Base-by-base conservation (phyloP, 352 stramenopile species). In the Phytophthora pini region DNA sequence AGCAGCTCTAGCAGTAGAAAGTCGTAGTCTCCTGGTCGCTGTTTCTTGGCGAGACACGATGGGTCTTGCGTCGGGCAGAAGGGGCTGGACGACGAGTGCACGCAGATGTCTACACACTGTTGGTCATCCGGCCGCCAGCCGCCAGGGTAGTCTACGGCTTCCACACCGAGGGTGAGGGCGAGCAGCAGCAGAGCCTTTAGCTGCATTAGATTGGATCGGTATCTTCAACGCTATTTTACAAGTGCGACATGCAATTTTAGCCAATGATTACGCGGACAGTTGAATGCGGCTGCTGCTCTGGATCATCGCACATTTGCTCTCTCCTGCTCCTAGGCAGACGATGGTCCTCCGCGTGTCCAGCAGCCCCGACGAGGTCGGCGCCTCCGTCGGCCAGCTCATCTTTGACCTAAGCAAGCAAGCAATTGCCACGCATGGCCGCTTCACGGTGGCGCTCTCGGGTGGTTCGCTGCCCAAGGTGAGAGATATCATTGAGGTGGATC, bases 391-490 rank as follows among this genome's bases (percentile, higher is more conserved):
- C n/a, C 56, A 80, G 48, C 70, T 94, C 39, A 82, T 94, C 36
- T 74, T 82, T 24, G 69, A 89, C 47, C 61, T 85, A 13, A 94
- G 84, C 76, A 66, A 87, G 60, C 62, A 89, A 17, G 69, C 83
- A 12, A 93, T 94, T 47, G 70, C 74, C 1, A 49, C 70, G 20
- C 63, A 76, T 48, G 88, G 78, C 46, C 74, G 77, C 65, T 96
- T 96, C 72, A 92, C 83, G 12, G 56, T 97, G 54, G 91, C 91
- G 48, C 79, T 97, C 49, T 97, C 90, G 26, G 91, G 91, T 40
- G 88, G 88, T 36, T 97, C 89, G 9, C 72, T 97, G 44, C 90
- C 90, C 22, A 94, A 88, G 74, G 77, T 94, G 40, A 40, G 38
- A 4, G 31, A 12, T 9, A 36, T 36, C 24, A 4, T 36, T 36